A percentile compares a stretch with the other conserved stretches of the same genome.
Evolutionary conservation across 305 asterid genomes (phyloP).

Genomic region (Fraxinus sp.): DNA sequence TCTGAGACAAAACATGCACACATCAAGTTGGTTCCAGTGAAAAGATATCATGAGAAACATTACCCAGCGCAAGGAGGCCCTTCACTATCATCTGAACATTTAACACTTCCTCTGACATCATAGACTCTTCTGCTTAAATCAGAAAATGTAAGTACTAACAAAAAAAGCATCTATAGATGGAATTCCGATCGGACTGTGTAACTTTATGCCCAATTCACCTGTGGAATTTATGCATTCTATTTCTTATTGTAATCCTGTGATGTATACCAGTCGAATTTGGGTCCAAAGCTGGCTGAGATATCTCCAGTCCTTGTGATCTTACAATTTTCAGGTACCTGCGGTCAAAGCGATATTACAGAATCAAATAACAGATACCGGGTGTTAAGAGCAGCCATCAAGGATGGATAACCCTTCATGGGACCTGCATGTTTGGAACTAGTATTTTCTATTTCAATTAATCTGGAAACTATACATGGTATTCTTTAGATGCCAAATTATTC

Average conservation of each 20-base stretch:
- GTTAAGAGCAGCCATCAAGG: background rate
- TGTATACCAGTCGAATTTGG: constrained; percentile 97
- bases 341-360: constrained; percentile 15
- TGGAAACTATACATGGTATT: background rate
- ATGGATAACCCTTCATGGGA: background rate
- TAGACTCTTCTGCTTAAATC: constrained; percentile 78
- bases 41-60: constrained; percentile 1
- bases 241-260: constrained; percentile 86
- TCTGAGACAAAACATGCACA: background rate
- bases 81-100: constrained; percentile 78
- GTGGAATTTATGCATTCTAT: constrained; percentile 66
- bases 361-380: constrained; percentile 3
- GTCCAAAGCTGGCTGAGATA: constrained; percentile 98
- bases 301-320: constrained; percentile 82
- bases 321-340: constrained; percentile 76
- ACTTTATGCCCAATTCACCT: constrained; percentile 45
- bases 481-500: background rate
- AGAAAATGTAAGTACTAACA: constrained; percentile 22
- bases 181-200: constrained; percentile 24
- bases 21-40: background rate
- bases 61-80: constrained; percentile 98
- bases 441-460: background rate
- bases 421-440: constrained; percentile 1
- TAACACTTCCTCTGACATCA: constrained; percentile 73
- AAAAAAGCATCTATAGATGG: constrained; percentile 20